A percentile compares a stretch with the other conserved stretches of the same genome.
Evolutionary conservation across 2,329 filamentous ascomycete genomes (phyloP).

Genomic region (Aspergillus japonicus): DNA sequence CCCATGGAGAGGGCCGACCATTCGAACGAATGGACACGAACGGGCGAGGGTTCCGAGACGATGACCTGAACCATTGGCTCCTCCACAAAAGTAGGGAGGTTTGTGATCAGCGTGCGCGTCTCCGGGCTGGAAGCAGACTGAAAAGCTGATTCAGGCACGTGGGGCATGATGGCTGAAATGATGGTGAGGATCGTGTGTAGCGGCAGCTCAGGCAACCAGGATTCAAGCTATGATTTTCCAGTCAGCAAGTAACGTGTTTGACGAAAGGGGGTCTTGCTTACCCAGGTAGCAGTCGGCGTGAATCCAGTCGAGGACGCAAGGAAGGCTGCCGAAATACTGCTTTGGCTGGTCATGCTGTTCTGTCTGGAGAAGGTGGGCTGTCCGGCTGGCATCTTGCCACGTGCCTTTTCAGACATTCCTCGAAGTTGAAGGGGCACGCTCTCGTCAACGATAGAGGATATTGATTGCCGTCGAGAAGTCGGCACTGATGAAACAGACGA

Average conservation of each 20-base stretch:
- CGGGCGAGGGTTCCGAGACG: constrained; percentile 64
- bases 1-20: constrained; percentile 88
- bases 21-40: constrained; percentile 85
- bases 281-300: constrained; percentile 74
- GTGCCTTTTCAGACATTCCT: constrained; percentile 95
- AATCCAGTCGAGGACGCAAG: constrained; percentile 60
- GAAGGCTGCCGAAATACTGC: constrained; percentile 60
- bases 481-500: constrained; percentile 45
- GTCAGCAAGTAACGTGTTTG: constrained; percentile 2
- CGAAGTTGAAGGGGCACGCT: constrained; percentile 77
- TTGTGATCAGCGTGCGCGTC: constrained; percentile 42
- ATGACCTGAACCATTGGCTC: constrained; percentile 66
- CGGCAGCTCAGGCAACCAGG: constrained; percentile 87
- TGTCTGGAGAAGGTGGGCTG: constrained; percentile 81
- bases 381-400: constrained; percentile 90
- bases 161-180: constrained; percentile 61
- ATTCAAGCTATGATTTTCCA: constrained; percentile 64
- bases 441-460: constrained; percentile 69
- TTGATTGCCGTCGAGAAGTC: constrained; percentile 64
- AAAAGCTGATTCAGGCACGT: constrained; percentile 50
- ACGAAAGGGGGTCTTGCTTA: constrained; percentile 31
- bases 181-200: constrained; percentile 81
- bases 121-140: constrained; percentile 40
- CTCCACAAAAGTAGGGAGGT: constrained; percentile 45
- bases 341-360: constrained; percentile 81